A percentile compares a stretch with the other conserved stretches of the same genome.
These are phyloP conservation scores for Usnea hakonensis DNA, from an alignment of 495 filamentous ascomycete species.

Conservation along the genomic window DNA sequence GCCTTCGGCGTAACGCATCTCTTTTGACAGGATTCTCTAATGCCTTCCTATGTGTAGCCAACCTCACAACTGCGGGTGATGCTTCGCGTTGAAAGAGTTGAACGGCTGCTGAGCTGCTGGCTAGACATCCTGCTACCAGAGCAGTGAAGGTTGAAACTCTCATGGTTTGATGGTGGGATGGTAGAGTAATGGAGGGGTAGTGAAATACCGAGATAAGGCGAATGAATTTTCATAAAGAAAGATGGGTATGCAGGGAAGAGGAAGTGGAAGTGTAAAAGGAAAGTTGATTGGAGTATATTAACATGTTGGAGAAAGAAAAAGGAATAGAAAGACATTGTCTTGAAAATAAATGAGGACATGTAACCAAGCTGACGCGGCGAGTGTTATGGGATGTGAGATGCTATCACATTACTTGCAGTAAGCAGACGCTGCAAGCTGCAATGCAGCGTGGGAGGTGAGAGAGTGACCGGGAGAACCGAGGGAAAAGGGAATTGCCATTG, in stretches of 20 bases:
- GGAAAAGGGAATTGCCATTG: background rate
- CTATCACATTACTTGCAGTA: background rate
- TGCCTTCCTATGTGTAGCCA: constrained; percentile 36
- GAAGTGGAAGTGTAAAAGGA: too few species aligned
- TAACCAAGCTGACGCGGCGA: background rate
- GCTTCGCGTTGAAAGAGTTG: background rate
- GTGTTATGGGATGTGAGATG: background rate
- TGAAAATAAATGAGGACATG: too few species aligned
- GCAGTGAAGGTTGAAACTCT: background rate
- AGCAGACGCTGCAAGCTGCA: too few species aligned
- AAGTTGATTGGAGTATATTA: too few species aligned
- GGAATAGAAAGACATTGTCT: background rate
- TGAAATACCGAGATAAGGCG: background rate
- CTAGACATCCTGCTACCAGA: constrained; percentile 9
- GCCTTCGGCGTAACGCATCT: constrained; percentile 31
- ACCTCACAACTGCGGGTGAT: constrained; percentile 32
- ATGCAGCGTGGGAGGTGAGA: too few species aligned
- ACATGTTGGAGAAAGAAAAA: too few species aligned
- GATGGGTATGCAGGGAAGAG: background rate
- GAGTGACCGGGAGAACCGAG: background rate
- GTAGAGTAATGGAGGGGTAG: background rate
- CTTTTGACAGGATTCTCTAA: constrained; percentile 27
- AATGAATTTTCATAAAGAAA: background rate
- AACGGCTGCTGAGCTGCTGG: constrained; percentile 5
- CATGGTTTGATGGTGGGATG: background rate